Evolutionary conservation across 805 yeast species (phyloP), one percentile per base, ranked within the genome.

Genomic region (Kregervanrija pseudodelftensis): DNA sequence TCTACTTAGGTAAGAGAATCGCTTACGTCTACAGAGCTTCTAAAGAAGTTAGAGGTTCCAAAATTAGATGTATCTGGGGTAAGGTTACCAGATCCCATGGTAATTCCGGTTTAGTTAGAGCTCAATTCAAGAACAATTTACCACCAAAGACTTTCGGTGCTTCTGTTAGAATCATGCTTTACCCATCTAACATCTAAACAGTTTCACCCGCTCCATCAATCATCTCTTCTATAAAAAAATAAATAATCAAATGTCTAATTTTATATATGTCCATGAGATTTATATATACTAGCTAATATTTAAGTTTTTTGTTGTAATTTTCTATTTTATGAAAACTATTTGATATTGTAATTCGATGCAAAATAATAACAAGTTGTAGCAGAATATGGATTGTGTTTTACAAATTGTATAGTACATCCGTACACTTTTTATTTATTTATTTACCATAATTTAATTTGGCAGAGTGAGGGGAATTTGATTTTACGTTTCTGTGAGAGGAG

Each of bases 71-170:
- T 68, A 89, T 93, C 79, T 93, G 99, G 99, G 99, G 99, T 75
- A 91, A 91, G 80, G 80, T 93, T 63, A 78, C 95, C 77, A 90
- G 98, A 84, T 79, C 97, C 63, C 99, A 93, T 85, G 99, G 99
- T 75, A 87, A 81, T 90, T 77, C 83, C 66, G 99, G 99, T 78
- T 78, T 87, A 61, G 96, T 93, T 64, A 91, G 99, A 79, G 98
- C 99, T 68, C 87, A 82, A 77, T 93, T 93, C 95, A 90, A 87
- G 80, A 81, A 85, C 76, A 93, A 93, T 90, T 84, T 93, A 70
- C 99, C 99, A 74, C 90, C 99, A 64, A 90, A 91, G 86, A 89
- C 98, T 65, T 91, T 93, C 73, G 99, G 99, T 79, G 97, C 99
- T 70, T 84, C 96, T 60, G 98, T 93, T 72, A 87, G 99, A 82